Evolutionary conservation across 192 early-diverging fungal genomes (phyloP).

Genomic region (Blastocladiella britannica): DNA sequence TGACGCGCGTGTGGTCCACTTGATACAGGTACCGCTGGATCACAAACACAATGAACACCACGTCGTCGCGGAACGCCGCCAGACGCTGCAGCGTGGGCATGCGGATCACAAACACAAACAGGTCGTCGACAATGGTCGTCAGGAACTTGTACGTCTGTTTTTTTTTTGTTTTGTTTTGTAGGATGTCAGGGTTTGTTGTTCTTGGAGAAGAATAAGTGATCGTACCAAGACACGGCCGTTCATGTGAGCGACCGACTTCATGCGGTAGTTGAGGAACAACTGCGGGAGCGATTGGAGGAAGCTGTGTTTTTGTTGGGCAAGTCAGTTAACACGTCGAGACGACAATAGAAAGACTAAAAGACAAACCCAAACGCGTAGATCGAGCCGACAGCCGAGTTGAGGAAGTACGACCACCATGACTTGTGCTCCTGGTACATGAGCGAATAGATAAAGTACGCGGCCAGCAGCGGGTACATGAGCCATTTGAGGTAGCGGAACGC

Average conservation of each 20-base stretch:
- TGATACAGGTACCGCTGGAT: constrained; percentile 66
- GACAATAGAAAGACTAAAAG: no score
- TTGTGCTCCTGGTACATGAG: constrained; percentile 69
- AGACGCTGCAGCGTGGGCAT: constrained; percentile 77
- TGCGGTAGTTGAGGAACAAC: constrained; percentile 79
- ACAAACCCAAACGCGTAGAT: constrained; percentile 73
- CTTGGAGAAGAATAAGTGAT: neutral
- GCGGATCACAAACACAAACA: constrained; percentile 86
- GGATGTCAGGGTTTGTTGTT: constrained; percentile 7
- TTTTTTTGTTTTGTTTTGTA: no score
- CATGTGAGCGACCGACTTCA: constrained; percentile 73
- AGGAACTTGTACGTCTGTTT: constrained; percentile 80
- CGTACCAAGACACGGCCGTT: no score
- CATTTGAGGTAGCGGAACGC: constrained; percentile 70
- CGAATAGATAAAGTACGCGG: constrained; percentile 63
- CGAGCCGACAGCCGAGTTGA: constrained; percentile 67
- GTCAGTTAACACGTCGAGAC: no score
- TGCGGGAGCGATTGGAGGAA: constrained; percentile 51
- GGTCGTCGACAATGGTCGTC: constrained; percentile 53
- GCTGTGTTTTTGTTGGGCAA: neutral
- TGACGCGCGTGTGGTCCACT: constrained; percentile 58
- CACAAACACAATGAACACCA: constrained; percentile 68
- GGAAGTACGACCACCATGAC: constrained; percentile 74
- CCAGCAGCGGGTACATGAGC: constrained; percentile 50
- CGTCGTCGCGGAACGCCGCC: constrained; percentile 68